phyloP scores from a whole-genome alignment of 768 basidiomycete species.

The Kwoniella mangroviensis region DNA sequence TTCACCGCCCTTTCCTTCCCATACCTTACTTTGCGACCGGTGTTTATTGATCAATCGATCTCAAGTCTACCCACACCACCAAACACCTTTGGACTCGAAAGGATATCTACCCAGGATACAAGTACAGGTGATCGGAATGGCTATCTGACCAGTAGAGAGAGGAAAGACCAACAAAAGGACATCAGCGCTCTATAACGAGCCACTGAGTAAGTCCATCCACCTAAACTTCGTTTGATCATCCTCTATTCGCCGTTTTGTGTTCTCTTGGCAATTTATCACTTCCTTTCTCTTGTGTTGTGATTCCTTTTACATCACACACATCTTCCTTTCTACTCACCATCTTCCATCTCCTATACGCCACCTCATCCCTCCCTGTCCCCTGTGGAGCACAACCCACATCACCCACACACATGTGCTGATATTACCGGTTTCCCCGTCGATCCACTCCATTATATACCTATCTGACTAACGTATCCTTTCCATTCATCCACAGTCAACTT shows the following conservation, averaged over 20 bases:
- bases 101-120: not conserved
- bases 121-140: constrained; percentile 1
- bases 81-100: not conserved
- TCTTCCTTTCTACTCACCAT: not conserved
- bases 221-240: not conserved
- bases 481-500: constrained; percentile 7
- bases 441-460: constrained; percentile 1
- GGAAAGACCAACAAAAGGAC: not conserved
- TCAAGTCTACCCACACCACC: not conserved
- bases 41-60: too few relatives aligned
- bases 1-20: not conserved
- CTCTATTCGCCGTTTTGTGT: not conserved
- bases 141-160: not conserved
- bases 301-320: not conserved
- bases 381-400: not conserved
- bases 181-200: not conserved
- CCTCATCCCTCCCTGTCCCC: not conserved
- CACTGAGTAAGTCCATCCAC: not conserved
- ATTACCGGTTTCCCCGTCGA: not conserved
- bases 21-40: not conserved
- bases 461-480: not conserved
- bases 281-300: not conserved
- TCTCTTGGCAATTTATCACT: not conserved
- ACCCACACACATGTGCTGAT: not conserved
- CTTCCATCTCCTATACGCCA: not conserved